These are phyloP conservation scores for Backusella australiensis DNA, from an alignment of 192 early-diverging fungal genomes.

Conservation along the genomic window DNA sequence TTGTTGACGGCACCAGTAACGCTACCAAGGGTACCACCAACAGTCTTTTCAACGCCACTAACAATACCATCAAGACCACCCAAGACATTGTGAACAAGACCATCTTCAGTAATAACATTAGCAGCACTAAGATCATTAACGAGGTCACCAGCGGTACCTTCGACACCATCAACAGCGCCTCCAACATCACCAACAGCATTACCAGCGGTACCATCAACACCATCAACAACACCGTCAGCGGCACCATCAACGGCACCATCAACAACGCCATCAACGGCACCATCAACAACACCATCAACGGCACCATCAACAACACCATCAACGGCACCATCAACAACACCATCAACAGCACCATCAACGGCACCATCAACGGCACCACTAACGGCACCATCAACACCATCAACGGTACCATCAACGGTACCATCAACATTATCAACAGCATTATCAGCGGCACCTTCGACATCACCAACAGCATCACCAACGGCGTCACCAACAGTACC, in stretches of 20 bases:
- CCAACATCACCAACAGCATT: background rate
- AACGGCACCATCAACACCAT: background rate
- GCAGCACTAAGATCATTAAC: too few relatives aligned
- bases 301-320: background rate
- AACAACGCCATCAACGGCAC: background rate
- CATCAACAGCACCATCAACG: background rate
- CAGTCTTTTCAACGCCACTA: background rate
- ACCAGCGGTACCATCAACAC: background rate
- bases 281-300: background rate
- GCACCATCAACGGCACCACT: background rate
- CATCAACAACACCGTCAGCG: background rate
- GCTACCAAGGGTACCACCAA: background rate
- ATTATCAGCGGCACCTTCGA: background rate
- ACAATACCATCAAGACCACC: background rate
- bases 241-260: background rate
- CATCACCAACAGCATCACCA: too few relatives aligned
- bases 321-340: background rate
- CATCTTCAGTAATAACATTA: too few relatives aligned
- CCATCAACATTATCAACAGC: background rate
- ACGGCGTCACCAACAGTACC: background rate
- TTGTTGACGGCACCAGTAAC: background rate
- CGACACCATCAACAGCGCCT: background rate
- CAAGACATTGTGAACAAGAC: too few relatives aligned
- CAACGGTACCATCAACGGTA: background rate
- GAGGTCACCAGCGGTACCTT: background rate